phyloP scores from a whole-genome alignment of 345 rosid genomes.

The Melaleuca quinquenervia region DNA sequence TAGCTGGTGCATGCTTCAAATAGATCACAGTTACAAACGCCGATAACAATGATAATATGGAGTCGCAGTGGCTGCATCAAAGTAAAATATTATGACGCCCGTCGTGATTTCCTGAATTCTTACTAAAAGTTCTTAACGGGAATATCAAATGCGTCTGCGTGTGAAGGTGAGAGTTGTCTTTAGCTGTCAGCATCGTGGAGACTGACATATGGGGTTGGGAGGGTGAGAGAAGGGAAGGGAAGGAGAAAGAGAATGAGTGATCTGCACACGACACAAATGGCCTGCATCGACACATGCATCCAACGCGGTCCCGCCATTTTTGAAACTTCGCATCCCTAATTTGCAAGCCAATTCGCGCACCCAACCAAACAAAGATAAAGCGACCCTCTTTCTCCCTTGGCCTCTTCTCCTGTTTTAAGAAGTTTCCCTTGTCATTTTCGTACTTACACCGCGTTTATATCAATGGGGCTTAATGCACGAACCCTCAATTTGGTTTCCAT shows the following conservation, averaged over 20 bases:
- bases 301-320: not conserved
- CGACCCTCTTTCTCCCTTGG: not conserved
- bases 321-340: not conserved
- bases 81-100: not conserved
- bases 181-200: not conserved
- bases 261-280: not conserved
- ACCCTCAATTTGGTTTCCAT: not conserved
- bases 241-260: not conserved
- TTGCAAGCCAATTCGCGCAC: not conserved
- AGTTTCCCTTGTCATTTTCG: slow-evolving; percentile 6
- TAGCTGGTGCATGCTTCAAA: not conserved
- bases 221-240: not conserved
- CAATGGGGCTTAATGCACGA: not conserved
- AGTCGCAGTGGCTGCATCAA: not conserved
- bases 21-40: not conserved
- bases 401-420: not conserved
- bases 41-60: not conserved
- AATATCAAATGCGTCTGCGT: not conserved
- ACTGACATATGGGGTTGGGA: not conserved
- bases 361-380: not conserved
- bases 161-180: not conserved
- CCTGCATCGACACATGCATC: not conserved
- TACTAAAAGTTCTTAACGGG: not conserved
- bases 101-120: not conserved
- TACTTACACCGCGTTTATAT: not conserved